These are phyloP conservation scores for Protea cynaroides DNA, from an alignment of 164 flowering plant genomes.

Conservation along the genomic window DNA sequence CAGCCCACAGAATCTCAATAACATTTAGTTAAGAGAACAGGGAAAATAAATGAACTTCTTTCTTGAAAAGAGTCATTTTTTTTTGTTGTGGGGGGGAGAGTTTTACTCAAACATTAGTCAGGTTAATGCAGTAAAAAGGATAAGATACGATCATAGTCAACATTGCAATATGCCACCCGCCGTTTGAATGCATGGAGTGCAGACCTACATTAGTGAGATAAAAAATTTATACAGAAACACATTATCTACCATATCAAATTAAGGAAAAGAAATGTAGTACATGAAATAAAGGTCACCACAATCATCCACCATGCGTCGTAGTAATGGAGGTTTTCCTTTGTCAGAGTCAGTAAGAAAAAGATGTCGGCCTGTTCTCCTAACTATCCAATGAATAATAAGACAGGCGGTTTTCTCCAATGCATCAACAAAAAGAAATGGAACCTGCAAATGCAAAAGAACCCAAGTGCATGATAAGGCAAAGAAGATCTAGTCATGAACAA, in stretches of 20 bases:
- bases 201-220: conserved; percentile 57
- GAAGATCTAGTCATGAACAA: too few relatives aligned
- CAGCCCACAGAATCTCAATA: conserved; percentile 89
- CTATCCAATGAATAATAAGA: conserved; percentile 68
- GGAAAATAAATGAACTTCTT: neutral
- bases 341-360: conserved; percentile 85
- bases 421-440: conserved; percentile 91
- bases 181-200: conserved; percentile 70
- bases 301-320: conserved; percentile 77
- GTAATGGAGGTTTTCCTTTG: conserved; percentile 76
- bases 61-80: neutral
- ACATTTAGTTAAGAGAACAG: conserved; percentile 29
- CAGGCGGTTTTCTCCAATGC: conserved; percentile 67
- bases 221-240: too few relatives aligned
- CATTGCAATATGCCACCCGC: conserved; percentile 85
- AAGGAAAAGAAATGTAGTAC: conserved; percentile 28
- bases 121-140: conserved; percentile 31
- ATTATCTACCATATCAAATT: neutral
- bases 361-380: conserved; percentile 91
- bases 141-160: conserved; percentile 90
- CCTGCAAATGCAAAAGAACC: conserved; percentile 40
- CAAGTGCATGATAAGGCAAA: neutral
- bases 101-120: neutral
- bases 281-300: conserved; percentile 52
- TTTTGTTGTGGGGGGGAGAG: too few relatives aligned